Evolutionary conservation across 495 filamentous ascomycete species (phyloP), one percentile per base, ranked within the genome.

Genomic region (Thozetella sp.): DNA sequence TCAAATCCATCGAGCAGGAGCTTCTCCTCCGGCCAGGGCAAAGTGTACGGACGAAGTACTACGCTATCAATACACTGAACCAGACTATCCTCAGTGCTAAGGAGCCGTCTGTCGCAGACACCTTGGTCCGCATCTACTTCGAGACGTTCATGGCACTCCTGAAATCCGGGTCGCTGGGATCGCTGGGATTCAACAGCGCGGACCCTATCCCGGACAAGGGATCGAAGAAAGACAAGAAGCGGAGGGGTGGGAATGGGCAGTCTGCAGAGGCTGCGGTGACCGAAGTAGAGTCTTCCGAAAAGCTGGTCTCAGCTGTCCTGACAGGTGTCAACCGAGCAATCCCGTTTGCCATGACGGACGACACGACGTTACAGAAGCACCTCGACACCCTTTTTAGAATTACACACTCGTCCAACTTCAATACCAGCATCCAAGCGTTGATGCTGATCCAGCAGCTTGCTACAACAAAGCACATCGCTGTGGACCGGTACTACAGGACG

Each of bases 351-450:
- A 88, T 88, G 63, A 84, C 90, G 1, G 91, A 96, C 61, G 86
- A 91, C 60, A 83, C 83, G 37, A 86, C 84, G 80, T 83, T 97
- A 57, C 90, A 94, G 61, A 89, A 88, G 58, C 93, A 98, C 61
- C 84, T 98, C 58, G 91, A 97, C 68, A 96, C 93, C 2, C 79
- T 99, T 26, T 99, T 97, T 81, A 84, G 86, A 63, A 93, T 99
- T 62, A 96, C 95, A 0, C 94, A 99, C 72, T 97, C 95, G 0
- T 92, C 95, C 13, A 99, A 98, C 70, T 98, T 99, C 80, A 98
- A 97, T 77, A 99, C 96, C 9, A 93, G 92, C 68, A 91, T 99
- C 25, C 95, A 98, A 72, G 95, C 95, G 30, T 78, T 99, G 57
- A 91, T 97, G 87, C 79, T 99, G 55, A 95, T 99, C 61, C 95